Conservation (phyloP, 1,284 basidiomycete genomes). For the Irpex sp. region DNA sequence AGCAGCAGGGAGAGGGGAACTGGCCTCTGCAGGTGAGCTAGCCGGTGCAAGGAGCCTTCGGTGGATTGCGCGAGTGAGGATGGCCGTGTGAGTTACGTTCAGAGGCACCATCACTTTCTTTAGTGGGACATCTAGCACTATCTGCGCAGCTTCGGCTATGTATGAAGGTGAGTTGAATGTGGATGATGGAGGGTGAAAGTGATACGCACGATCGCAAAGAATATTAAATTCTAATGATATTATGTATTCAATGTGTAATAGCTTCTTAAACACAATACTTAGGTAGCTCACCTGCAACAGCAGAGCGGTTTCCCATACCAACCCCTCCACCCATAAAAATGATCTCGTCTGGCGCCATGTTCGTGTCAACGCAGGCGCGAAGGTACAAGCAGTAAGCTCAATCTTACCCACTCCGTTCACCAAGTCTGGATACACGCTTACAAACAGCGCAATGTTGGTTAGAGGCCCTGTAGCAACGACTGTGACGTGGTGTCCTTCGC, state of each 20-base stretch:
- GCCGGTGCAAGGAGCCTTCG: slow-evolving; percentile 43
- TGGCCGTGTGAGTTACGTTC: slow-evolving; percentile 81
- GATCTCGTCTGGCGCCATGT: slow-evolving; percentile 49
- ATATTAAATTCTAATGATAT: slow-evolving; percentile 68
- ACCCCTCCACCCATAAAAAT: slow-evolving; percentile 90
- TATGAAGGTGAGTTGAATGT: neutral
- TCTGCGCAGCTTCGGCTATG: slow-evolving; percentile 75
- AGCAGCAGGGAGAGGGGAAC: slow-evolving; percentile 34
- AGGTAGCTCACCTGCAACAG: slow-evolving; percentile 53
- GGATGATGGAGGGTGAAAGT: neutral
- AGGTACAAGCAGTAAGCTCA: neutral
- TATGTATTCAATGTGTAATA: too few relatives aligned
- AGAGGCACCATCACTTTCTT: slow-evolving; percentile 73
- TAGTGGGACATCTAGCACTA: slow-evolving; percentile 62
- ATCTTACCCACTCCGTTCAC: slow-evolving; percentile 47
- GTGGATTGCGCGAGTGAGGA: slow-evolving; percentile 58
- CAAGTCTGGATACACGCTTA: slow-evolving; percentile 67
- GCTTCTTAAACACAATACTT: too few relatives aligned
- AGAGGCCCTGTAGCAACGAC: slow-evolving; percentile 76
- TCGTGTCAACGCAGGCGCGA: neutral
- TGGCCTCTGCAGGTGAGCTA: slow-evolving; percentile 7
- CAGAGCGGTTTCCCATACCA: slow-evolving; percentile 77
- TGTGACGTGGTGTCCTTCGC: slow-evolving; percentile 52
- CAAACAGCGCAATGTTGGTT: slow-evolving; percentile 83
- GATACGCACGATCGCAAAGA: slow-evolving; percentile 66